Evolutionary conservation across 805 yeast genomes (phyloP).

Genomic region (Kuraishia cidri): DNA sequence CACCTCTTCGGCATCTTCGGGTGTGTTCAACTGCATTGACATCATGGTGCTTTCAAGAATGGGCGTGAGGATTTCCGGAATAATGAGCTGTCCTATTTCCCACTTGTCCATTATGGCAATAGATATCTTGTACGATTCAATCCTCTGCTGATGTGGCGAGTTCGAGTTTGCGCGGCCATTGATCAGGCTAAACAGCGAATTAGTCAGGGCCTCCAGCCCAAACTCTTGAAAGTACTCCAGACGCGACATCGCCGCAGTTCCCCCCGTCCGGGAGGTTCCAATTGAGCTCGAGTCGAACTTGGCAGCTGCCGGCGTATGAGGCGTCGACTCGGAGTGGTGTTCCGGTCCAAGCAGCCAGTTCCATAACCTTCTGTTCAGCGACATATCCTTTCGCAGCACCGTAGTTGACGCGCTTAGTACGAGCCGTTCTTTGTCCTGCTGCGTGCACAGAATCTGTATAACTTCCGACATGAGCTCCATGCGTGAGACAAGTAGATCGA

Average conservation of each 20-base stretch:
- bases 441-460: constrained; percentile 34
- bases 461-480: constrained; percentile 58
- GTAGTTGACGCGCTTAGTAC: constrained; percentile 58
- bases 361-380: constrained; percentile 90
- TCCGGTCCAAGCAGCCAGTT: constrained; percentile 88
- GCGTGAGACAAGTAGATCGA: constrained; percentile 67
- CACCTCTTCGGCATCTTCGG: constrained; percentile 30
- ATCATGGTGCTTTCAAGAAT: constrained; percentile 40
- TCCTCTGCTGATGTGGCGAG: constrained; percentile 20
- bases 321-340: constrained; percentile 1
- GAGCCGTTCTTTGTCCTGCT: constrained; percentile 47
- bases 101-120: constrained; percentile 82
- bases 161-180: constrained; percentile 15
- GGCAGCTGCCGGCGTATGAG: neutral
- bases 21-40: constrained; percentile 10
- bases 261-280: neutral
- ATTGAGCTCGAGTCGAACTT: neutral
- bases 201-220: constrained; percentile 41
- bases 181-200: constrained; percentile 45
- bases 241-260: constrained; percentile 10
- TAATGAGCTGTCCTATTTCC: constrained; percentile 79
- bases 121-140: constrained; percentile 55
- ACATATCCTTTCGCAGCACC: constrained; percentile 82
- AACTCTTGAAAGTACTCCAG: constrained; percentile 49
- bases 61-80: constrained; percentile 65